A percentile compares a stretch with the other conserved stretches of the same genome.
Conservation (phyloP, 352 stramenopile species). For the Pythium phragmiticola region DNA sequence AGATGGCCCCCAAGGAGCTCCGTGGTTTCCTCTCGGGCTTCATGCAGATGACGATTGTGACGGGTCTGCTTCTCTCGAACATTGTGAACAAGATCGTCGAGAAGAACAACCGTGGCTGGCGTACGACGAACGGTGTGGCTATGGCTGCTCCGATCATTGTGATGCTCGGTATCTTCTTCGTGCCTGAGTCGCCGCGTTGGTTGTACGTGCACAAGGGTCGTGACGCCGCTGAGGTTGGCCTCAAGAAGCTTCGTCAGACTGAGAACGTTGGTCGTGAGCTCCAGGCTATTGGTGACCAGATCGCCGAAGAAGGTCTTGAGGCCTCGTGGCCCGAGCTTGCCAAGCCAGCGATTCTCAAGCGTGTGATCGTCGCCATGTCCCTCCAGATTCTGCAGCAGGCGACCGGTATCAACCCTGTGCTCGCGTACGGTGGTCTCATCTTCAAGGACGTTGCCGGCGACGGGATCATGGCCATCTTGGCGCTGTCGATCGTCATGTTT, state of each 20-base stretch:
- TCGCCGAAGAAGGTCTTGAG: slow-evolving; percentile 22
- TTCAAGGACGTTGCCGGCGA: slow-evolving; percentile 12
- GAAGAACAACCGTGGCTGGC: slow-evolving; percentile 24
- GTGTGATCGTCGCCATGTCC: slow-evolving; percentile 27
- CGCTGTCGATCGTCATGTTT: slow-evolving; percentile 23
- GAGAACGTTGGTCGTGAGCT: slow-evolving; percentile 29
- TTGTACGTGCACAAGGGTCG: slow-evolving; percentile 15
- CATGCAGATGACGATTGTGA: slow-evolving; percentile 29
- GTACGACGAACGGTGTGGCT: slow-evolving; percentile 26
- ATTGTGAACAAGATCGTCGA: slow-evolving; percentile 29
- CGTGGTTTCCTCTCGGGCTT: slow-evolving; percentile 59
- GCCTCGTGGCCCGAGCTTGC: slow-evolving; percentile 26
- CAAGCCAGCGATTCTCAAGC: slow-evolving; percentile 18
- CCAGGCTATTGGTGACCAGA: slow-evolving; percentile 32
- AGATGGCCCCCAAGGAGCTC: slow-evolving; percentile 63
- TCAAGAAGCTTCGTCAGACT: slow-evolving; percentile 26
- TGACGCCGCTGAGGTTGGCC: slow-evolving; percentile 20
- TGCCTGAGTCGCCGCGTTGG: slow-evolving; percentile 36
- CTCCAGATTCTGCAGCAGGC: slow-evolving; percentile 31
- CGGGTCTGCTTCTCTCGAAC: slow-evolving; percentile 37
- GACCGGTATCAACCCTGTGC: slow-evolving; percentile 32
- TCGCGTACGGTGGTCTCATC: slow-evolving; percentile 24
- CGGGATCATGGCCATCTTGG: slow-evolving; percentile 9
- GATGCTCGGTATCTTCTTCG: slow-evolving; percentile 29
- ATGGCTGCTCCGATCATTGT: slow-evolving; percentile 29